Conservation (phyloP, 2,329 filamentous ascomycete genomes). For the Metarhizium sp. region DNA sequence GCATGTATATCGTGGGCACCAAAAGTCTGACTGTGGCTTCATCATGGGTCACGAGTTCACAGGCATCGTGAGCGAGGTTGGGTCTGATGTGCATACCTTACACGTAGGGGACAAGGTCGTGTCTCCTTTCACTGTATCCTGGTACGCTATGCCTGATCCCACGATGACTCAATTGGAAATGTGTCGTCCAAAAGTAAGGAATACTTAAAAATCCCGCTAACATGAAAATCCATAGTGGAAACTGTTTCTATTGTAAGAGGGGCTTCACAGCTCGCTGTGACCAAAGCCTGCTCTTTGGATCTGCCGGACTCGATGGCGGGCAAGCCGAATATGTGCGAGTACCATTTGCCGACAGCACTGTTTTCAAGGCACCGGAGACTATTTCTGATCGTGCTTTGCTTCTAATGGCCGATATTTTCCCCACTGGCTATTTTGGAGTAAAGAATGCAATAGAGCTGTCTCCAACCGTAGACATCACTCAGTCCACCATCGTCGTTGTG, state of each 20-base stretch:
- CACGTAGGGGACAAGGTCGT: constrained; percentile 71
- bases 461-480: constrained; percentile 20
- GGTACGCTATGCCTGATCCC: constrained; percentile 36
- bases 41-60: constrained; percentile 83
- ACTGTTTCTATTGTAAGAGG: constrained; percentile 78
- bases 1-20: constrained; percentile 76
- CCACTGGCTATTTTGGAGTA: constrained; percentile 76
- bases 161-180: neutral
- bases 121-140: constrained; percentile 73
- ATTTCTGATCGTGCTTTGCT: constrained; percentile 69
- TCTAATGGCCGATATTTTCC: constrained; percentile 90
- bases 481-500: constrained; percentile 65
- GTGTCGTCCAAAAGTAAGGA: neutral
- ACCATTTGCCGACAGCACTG: constrained; percentile 70
- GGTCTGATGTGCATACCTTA: constrained; percentile 58
- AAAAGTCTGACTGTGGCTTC: constrained; percentile 55
- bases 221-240: constrained; percentile 17
- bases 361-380: constrained; percentile 57
- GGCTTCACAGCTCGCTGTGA: constrained; percentile 71
- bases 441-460: constrained; percentile 65
- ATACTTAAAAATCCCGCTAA: neutral
- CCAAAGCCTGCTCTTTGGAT: constrained; percentile 63
- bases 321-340: constrained; percentile 79
- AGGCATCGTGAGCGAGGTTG: constrained; percentile 60
- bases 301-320: constrained; percentile 58